Base-by-base conservation (phyloP, 176 grass and related monocot genomes). In the Melocanna baccifera region DNA sequence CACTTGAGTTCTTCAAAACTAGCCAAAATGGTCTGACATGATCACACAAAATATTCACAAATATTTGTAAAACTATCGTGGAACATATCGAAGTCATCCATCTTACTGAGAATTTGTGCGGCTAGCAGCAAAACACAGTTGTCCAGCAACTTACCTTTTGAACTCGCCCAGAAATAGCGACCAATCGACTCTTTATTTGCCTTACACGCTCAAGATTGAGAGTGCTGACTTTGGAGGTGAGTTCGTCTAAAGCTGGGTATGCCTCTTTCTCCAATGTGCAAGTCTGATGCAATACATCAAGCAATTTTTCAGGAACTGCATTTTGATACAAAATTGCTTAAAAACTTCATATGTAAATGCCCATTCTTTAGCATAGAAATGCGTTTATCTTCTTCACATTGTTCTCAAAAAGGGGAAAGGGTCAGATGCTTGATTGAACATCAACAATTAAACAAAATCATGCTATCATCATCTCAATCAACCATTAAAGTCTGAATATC, bases 131-230 rank as follows among this genome's bases (percentile, higher is more conserved):
- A 40, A 64, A 34, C 11, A 50, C 15, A 58, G 25, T 11, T 19
- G 7, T n/a, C 34, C 6, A 20, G 20, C 10, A 39, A 52, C 32
- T 36, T 26, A 91, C 91, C 88, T 93, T 96, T 7, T 96, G 93
- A 62, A 87, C 88, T 36, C 86, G 82, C 26, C 86, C 83, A 7
- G 82, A 86, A 43, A 91, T 87, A 0, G 73, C 86, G 34, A 96
- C 88, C 84, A 96, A 68, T 22, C 80, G 88, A 42, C 86, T 96
- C 89, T 93, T 96, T 43, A 93, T 93, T 16, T 93, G 94, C 34
- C 91, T 87, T 18, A 91, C 84, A 13, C 86, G 88, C 86, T 96
- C 94, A 36, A 96, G 88, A 70, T 93, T 96, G 25, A 96, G 66
- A 6, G 88, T 91, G 62, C 94, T 93, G 74, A 93, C 88, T 34